Evolutionary conservation across 371 early-diverging fungal genomes (phyloP).

Genomic region (Sporodiniella umbellata): DNA sequence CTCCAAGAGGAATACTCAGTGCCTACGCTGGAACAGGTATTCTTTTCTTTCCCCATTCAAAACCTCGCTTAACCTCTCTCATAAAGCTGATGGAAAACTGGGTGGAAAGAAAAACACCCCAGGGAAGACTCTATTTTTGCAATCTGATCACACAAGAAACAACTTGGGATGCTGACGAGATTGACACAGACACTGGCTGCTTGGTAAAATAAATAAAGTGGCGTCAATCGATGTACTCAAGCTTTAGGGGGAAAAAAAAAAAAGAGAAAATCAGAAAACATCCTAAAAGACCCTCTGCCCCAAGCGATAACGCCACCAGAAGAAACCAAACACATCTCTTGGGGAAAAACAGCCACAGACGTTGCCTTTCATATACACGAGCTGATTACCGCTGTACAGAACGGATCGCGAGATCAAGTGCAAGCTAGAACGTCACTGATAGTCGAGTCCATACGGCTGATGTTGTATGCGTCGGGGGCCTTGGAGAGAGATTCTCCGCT

Average conservation of each 20-base stretch:
- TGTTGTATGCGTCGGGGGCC: conserved; percentile 78
- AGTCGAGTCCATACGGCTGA: conserved; percentile 74
- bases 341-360: conserved; percentile 46
- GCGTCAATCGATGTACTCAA: background rate
- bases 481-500: conserved; percentile 57
- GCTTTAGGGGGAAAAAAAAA: too few species aligned
- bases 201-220: conserved; percentile 20
- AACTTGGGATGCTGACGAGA: conserved; percentile 59
- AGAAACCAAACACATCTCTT: conserved; percentile 10
- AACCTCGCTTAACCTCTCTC: too few species aligned
- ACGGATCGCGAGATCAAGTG: conserved; percentile 15
- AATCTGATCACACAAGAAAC: conserved; percentile 81
- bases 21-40: too few species aligned
- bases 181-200: conserved; percentile 35
- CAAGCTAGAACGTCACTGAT: conserved; percentile 34
- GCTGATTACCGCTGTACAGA: conserved; percentile 59
- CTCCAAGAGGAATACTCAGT: background rate
- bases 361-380: conserved; percentile 63
- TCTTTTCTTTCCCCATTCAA: too few species aligned
- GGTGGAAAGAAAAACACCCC: conserved; percentile 55
- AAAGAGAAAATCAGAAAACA: background rate
- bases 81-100: conserved; percentile 43
- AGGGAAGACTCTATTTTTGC: conserved; percentile 73
- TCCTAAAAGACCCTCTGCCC: background rate
- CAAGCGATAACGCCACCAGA: background rate